Percentiles rank a stretch among this genome's conserved stretches.
Evolutionary conservation across 768 basidiomycete genomes (phyloP).

Genomic region (Megacollybia marginata): DNA sequence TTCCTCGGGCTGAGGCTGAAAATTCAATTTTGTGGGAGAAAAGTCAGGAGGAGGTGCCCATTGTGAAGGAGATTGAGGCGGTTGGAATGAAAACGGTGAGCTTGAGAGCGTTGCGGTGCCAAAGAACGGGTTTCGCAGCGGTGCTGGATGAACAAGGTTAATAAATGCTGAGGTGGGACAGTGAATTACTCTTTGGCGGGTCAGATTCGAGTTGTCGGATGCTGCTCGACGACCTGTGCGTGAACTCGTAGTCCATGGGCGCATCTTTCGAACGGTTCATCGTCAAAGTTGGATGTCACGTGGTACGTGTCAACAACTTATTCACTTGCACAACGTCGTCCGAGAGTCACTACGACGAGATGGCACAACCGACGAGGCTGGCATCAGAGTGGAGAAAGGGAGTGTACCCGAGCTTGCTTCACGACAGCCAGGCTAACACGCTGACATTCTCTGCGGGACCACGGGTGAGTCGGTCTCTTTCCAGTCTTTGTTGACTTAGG

Average conservation of each 20-base stretch:
- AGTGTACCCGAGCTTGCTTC: slow-evolving; percentile 63
- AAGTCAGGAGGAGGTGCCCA: slow-evolving; percentile 64
- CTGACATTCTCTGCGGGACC: slow-evolving; percentile 82
- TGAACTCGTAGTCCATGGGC: slow-evolving; percentile 89
- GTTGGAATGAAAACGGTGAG: too few relatives aligned
- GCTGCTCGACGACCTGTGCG: slow-evolving; percentile 39
- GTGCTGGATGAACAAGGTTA: too few relatives aligned
- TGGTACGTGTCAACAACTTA: too few relatives aligned
- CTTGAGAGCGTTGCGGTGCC: too few relatives aligned
- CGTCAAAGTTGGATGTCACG: too few relatives aligned
- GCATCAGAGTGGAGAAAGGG: slow-evolving; percentile 54
- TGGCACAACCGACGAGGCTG: slow-evolving; percentile 33
- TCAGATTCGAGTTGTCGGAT: too few relatives aligned
- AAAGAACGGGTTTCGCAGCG: too few relatives aligned
- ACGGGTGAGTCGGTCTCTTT: slow-evolving; percentile 45
- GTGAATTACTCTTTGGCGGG: too few relatives aligned
- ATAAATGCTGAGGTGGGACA: too few relatives aligned
- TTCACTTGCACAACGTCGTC: slow-evolving; percentile 69
- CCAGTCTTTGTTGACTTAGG: neutral
- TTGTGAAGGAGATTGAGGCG: neutral
- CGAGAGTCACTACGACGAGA: slow-evolving; percentile 64
- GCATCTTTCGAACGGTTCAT: slow-evolving; percentile 58
- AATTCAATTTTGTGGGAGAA: slow-evolving; percentile 54
- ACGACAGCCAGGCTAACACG: slow-evolving; percentile 61
- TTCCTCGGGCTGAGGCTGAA: slow-evolving; percentile 32